A percentile compares a stretch with the other conserved stretches of the same genome.
Evolutionary conservation across 2,329 filamentous ascomycete species (phyloP).

Genomic region (Capronia coronata): DNA sequence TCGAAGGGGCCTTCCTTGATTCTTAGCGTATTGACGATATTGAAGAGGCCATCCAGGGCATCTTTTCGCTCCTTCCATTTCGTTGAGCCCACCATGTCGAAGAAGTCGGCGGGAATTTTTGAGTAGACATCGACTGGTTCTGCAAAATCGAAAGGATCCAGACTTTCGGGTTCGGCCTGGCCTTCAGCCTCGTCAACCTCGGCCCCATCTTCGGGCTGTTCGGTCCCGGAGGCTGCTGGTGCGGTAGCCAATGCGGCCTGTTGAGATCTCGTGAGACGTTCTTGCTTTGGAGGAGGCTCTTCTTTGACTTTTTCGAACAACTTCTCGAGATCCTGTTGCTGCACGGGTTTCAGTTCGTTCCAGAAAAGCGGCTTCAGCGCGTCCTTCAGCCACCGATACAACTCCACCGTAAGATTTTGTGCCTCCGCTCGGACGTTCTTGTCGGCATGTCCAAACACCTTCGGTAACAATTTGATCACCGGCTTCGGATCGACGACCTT

Average conservation of each 20-base stretch:
- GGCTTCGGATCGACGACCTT: constrained; percentile 91
- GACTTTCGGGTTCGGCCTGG: constrained; percentile 48
- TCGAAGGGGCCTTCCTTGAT: constrained; percentile 88
- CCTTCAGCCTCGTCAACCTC: constrained; percentile 50
- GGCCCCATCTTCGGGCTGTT: constrained; percentile 49
- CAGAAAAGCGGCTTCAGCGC: constrained; percentile 99
- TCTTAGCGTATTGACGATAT: constrained; percentile 70
- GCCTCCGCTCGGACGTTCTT: constrained; percentile 96
- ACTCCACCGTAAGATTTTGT: constrained; percentile 81
- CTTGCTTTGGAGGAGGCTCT: constrained; percentile 80
- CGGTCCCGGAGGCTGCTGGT: constrained; percentile 54
- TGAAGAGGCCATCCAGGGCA: constrained; percentile 73
- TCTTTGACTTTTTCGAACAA: constrained; percentile 90
- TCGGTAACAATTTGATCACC: constrained; percentile 78
- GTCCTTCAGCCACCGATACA: constrained; percentile 94
- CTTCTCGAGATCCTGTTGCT: constrained; percentile 88
- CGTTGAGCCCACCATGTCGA: constrained; percentile 75
- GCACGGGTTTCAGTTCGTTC: constrained; percentile 88
- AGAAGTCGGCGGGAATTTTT: constrained; percentile 74
- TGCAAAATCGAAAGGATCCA: constrained; percentile 71
- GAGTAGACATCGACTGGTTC: constrained; percentile 81
- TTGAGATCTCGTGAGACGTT: constrained; percentile 79
- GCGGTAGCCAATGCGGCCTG: constrained; percentile 74
- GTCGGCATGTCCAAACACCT: constrained; percentile 90
- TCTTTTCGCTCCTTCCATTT: constrained; percentile 99